Evolutionary conservation across 2,329 filamentous ascomycete genomes (phyloP), one percentile per base, ranked within the genome.

Genomic region (Pestalotiopsis sp.): DNA sequence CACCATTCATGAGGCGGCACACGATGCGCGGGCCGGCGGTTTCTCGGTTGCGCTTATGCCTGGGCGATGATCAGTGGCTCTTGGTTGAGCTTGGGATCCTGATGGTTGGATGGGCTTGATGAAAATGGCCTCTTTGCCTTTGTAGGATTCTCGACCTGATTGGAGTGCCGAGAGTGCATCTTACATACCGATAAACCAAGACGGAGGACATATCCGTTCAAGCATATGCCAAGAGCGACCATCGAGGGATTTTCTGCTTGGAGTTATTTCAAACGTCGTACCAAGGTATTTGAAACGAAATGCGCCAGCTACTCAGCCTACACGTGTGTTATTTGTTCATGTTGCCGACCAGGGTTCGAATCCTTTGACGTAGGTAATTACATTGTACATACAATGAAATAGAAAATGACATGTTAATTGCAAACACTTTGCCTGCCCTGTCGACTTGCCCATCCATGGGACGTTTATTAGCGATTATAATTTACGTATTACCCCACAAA

Each of bases 1-100:
- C 27, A 62, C n/a, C 59, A 62, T 14, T 36, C 25, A 20, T 17
- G 31, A n/a, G 23, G 20, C 5, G 27, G n/a, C 31, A 36, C 31
- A 36, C 31, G 31, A 20, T 36, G 59, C n/a, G 59, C 59, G 59
- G 59, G 11, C 11, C 64, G 64, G 64, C 64, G 20, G 36, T 61
- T 66, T 66, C 56, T 60, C 64, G 64, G 36, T n/a, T 60, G 31
- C 36, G 64, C 36, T 49, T 66, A 31, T 38, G 56, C 52, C 36
- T 60, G 17, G 36, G 38, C 36, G 56, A 38, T 38, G 64, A 66
- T 59, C 64, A n/a, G 23, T 27, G 20, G 62, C 13, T 17, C n/a
- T 25, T 4, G 13, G 13, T 2, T 27, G 58, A 31, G 13, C 27
- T 38, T 23, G 27, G 7, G 27, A 52, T n/a, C 20, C 20, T n/a